Percentiles rank a stretch among this genome's conserved stretches.
These are phyloP conservation scores for Trichoderma afroharzianum DNA, from an alignment of 2,329 filamentous ascomycete species.

Conservation along the genomic window DNA sequence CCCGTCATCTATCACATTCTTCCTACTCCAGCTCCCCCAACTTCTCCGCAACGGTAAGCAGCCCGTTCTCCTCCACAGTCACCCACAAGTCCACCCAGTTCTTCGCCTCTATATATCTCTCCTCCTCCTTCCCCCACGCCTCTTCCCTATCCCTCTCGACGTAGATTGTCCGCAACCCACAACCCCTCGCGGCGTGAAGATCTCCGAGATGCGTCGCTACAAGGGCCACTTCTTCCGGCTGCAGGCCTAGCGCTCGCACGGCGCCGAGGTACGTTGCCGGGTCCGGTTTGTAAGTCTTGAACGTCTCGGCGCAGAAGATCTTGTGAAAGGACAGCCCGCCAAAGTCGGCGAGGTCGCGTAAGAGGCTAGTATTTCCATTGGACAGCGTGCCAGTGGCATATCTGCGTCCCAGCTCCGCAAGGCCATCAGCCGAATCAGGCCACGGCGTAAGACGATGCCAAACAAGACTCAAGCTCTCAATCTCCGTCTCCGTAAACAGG, in stretches of 20 bases:
- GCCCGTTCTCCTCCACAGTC: conserved; percentile 30
- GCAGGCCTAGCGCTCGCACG: conserved; percentile 52
- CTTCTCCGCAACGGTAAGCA: conserved; percentile 29
- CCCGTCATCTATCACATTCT: not conserved
- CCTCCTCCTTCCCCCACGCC: conserved; percentile 49
- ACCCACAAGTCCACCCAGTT: conserved; percentile 41
- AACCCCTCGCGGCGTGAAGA: conserved; percentile 59
- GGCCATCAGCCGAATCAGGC: conserved; percentile 57
- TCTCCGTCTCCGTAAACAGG: conserved; percentile 60
- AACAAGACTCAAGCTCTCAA: conserved; percentile 59
- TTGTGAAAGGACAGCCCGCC: conserved; percentile 59
- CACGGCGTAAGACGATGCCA: conserved; percentile 74
- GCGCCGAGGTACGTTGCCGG: conserved; percentile 67
- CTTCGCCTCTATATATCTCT: conserved; percentile 49
- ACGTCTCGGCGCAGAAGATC: conserved; percentile 66
- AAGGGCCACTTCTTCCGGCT: conserved; percentile 64
- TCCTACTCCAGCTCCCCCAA: conserved; percentile 23
- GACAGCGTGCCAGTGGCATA: conserved; percentile 65
- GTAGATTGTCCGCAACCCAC: conserved; percentile 69
- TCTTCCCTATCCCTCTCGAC: conserved; percentile 68
- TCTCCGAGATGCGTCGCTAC: conserved; percentile 74
- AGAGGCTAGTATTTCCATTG: conserved; percentile 68
- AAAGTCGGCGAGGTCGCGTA: conserved; percentile 59
- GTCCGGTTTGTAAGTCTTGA: conserved; percentile 71
- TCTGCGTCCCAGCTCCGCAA: conserved; percentile 51